Evolutionary conservation across 805 yeast species (phyloP), one percentile per base, ranked within the genome.

Genomic region (Candida sithepensis): DNA sequence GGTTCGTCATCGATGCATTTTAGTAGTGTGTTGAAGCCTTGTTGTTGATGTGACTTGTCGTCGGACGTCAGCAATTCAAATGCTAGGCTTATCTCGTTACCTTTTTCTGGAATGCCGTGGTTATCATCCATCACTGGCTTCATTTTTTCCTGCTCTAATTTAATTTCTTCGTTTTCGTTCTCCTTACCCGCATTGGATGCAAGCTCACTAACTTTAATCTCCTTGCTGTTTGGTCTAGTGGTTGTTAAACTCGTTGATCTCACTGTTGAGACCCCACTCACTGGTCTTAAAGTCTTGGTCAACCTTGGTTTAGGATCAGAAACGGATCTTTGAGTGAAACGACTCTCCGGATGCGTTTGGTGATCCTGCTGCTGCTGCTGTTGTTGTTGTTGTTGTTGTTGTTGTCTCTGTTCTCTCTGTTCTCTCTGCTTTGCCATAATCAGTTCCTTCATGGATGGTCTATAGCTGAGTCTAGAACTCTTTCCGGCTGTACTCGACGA

Each of bases 361-460:
- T 40, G 23, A 3, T n/a, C 37, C 24, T 36, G 41, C 22, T 40
- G 42, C 18, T 45, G 46, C 26, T 52, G 52, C 40, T 58, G 44
- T 71, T 52, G 34, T n/a, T 30, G 22, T 21, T 24, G 44, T 9
- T 39, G 28, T 23, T 24, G 41, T 33, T 39, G 43, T 16, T 40
- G 45, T 28, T 43, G 42, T 33, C 51, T 49, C 40, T 59, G 43
- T 71, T 53, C 69, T 64, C 56, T 72, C 68, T 56, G 59, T 45
- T 69, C 72, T 76, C 82, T 48, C 14, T 30, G 34, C 14, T 30
- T 30, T 30, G 34, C 14, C 14, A 30, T 12, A 12, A 30, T 30
- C 14, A 30, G 14, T n/a, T 30, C 34, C 34, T 69, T 71, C 39
- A 78, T 62, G 0, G 86, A 77, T 2, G 76, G 75, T 42, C 78